phyloP scores from a whole-genome alignment of 495 filamentous ascomycete species.

The Talaromyces adpressus region DNA sequence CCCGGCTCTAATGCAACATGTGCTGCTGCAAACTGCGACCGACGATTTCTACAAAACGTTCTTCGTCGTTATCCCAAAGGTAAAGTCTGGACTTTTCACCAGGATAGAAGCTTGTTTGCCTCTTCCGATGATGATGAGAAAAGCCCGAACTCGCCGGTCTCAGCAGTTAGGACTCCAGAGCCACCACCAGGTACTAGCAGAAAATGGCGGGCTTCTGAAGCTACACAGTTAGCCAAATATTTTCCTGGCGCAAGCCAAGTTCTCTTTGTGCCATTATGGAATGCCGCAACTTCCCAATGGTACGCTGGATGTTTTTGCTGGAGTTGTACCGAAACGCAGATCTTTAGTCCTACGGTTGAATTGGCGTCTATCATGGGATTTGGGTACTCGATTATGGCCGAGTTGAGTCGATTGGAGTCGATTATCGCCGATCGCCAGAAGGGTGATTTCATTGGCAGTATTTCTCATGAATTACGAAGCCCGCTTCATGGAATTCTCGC shows the following conservation, averaged over 20 bases:
- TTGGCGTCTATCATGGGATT: slow-evolving; percentile 53
- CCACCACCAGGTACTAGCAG: slow-evolving; percentile 33
- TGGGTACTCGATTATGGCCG: slow-evolving; percentile 61
- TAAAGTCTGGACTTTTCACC: slow-evolving; percentile 60
- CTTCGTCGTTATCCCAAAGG: slow-evolving; percentile 55
- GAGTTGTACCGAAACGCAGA: slow-evolving; percentile 39
- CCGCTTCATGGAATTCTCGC: slow-evolving; percentile 73
- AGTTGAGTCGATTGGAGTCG: slow-evolving; percentile 55
- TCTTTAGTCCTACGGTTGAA: slow-evolving; percentile 35
- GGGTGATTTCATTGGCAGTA: slow-evolving; percentile 68
- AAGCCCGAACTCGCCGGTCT: slow-evolving; percentile 14
- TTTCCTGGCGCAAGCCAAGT: slow-evolving; percentile 40
- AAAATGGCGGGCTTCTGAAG: slow-evolving; percentile 34
- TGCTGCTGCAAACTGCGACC: slow-evolving; percentile 30
- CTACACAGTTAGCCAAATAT: slow-evolving; percentile 33
- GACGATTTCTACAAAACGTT: slow-evolving; percentile 40
- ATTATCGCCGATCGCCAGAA: slow-evolving; percentile 56
- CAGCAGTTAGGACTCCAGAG: slow-evolving; percentile 9
- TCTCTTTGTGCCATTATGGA: slow-evolving; percentile 57
- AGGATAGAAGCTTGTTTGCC: slow-evolving; percentile 33
- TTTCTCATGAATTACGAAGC: slow-evolving; percentile 73
- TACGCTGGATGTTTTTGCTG: slow-evolving; percentile 62
- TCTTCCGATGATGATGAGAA: slow-evolving; percentile 33
- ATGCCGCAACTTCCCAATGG: slow-evolving; percentile 61
- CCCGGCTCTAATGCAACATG: slow-evolving; percentile 24